phyloP scores from a whole-genome alignment of 345 rosid species.

The Eucalyptus virginea region DNA sequence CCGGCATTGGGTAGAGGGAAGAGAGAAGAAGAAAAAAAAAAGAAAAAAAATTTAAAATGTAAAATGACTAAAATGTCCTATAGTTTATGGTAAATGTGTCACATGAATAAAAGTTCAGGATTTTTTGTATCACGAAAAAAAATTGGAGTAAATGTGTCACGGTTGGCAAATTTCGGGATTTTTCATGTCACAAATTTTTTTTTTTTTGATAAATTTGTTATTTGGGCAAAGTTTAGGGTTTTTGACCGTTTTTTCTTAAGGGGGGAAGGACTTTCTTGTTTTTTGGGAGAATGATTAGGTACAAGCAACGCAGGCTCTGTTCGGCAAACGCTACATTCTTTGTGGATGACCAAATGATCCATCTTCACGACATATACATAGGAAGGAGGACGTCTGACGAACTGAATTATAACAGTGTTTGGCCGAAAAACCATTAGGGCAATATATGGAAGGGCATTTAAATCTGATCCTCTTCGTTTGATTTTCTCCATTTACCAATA shows the following conservation, averaged over 20 bases:
- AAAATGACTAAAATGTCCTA: fast-evolving
- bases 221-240: fast-evolving
- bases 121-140: too few species aligned
- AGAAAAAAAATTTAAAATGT: too few species aligned
- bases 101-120: fast-evolving
- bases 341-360: not conserved
- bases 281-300: not conserved
- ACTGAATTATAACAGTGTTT: not conserved
- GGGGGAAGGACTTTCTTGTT: not conserved
- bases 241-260: fast-evolving
- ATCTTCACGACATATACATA: not conserved
- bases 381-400: not conserved
- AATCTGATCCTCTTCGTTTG: not conserved
- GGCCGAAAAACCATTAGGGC: not conserved
- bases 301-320: not conserved
- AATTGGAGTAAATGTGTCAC: fast-evolving
- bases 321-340: not conserved
- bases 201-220: too few species aligned
- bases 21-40: too few species aligned
- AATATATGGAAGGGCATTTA: not conserved
- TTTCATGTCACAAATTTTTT: too few species aligned
- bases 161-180: fast-evolving
- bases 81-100: too few species aligned
- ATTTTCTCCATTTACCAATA: not conserved
- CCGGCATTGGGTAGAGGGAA: fast-evolving